Percentiles rank a stretch among this genome's conserved stretches.
Conservation (phyloP, 352 stramenopile genomes). For the Phytophthora brassicae region DNA sequence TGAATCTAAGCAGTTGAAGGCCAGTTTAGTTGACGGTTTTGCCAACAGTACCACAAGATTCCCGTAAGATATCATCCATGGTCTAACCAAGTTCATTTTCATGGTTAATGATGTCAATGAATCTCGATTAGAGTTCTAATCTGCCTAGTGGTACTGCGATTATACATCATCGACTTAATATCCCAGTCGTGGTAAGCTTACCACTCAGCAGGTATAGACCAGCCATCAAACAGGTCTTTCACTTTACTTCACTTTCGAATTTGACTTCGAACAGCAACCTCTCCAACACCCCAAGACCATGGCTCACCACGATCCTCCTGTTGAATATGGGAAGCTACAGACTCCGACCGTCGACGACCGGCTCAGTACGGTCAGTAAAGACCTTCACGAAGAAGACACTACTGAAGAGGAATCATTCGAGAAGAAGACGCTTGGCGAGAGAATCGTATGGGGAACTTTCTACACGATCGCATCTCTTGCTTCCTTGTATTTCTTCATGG, state of each 20-base stretch:
- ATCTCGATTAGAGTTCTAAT: conserved; percentile 8
- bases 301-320: conserved; percentile 6
- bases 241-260: conserved; percentile 13
- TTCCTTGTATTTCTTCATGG: conserved; percentile 82
- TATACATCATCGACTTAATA: no score
- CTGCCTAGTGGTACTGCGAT: not conserved
- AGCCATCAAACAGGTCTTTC: not conserved
- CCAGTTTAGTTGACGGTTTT: not conserved
- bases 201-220: not conserved
- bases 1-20: not conserved
- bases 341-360: conserved; percentile 13
- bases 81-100: not conserved
- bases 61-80: not conserved
- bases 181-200: no score
- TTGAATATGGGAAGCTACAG: conserved; percentile 16
- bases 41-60: not conserved
- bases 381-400: conserved; percentile 8
- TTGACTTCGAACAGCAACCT: conserved; percentile 6
- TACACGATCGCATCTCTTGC: conserved; percentile 40
- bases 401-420: conserved; percentile 15
- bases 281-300: conserved; percentile 4
- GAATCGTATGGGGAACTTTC: conserved; percentile 38
- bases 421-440: conserved; percentile 23
- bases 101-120: not conserved
- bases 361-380: conserved; percentile 14